A percentile compares a stretch with the other conserved stretches of the same genome.
These are phyloP conservation scores for Phyllosticta capitalensis DNA, from an alignment of 2,329 filamentous ascomycete genomes.

Conservation along the genomic window DNA sequence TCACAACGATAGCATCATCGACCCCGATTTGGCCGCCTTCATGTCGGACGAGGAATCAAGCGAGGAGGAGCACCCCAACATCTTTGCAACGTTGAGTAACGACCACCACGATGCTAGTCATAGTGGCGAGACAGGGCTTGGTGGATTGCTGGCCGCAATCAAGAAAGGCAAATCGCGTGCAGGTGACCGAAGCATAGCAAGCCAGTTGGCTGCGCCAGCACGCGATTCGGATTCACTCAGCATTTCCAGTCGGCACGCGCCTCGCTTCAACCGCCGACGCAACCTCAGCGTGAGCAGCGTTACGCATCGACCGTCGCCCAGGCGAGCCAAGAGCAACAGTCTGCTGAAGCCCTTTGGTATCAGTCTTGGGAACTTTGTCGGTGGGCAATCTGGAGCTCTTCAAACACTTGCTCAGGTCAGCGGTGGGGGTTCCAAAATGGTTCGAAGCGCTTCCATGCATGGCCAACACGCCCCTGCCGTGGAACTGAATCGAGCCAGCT, in stretches of 20 bases:
- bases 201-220: conserved; percentile 54
- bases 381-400: conserved; percentile 7
- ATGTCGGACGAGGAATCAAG: conserved; percentile 92
- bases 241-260: conserved; percentile 52
- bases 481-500: conserved; percentile 77
- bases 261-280: conserved; percentile 58
- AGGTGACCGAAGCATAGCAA: conserved; percentile 66
- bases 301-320: conserved; percentile 62
- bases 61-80: conserved; percentile 81
- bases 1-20: conserved; percentile 96
- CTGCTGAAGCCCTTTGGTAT: conserved; percentile 39
- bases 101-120: conserved; percentile 57
- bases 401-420: conserved; percentile 11
- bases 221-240: conserved; percentile 58
- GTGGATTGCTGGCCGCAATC: conserved; percentile 60
- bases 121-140: conserved; percentile 63
- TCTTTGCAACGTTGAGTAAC: conserved; percentile 64
- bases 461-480: conserved; percentile 64
- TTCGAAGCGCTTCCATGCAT: conserved; percentile 75
- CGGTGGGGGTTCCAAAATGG: conserved; percentile 28
- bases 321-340: conserved; percentile 48
- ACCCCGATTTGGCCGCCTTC: conserved; percentile 88
- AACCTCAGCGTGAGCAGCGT: conserved; percentile 80
- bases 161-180: conserved; percentile 64
- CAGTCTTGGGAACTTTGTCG: conserved; percentile 27